phyloP scores from a whole-genome alignment of 164 flowering plant species.

The Vitis cinerea region DNA sequence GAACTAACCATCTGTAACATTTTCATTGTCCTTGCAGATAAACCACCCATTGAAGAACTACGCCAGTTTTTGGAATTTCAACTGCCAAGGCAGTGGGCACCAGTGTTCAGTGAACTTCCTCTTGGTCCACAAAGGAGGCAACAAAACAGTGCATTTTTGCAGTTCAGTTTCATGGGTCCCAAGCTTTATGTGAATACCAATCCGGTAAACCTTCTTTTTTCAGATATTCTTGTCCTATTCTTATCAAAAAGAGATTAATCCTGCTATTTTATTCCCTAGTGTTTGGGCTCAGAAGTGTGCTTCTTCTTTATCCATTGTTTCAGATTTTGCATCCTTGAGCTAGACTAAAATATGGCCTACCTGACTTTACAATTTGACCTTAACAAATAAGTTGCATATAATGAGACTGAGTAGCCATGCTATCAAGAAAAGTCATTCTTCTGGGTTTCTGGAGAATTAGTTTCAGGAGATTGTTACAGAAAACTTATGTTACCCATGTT shows the following conservation, averaged over 20 bases:
- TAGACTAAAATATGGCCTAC: neutral
- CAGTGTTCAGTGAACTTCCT: slow-evolving; percentile 88
- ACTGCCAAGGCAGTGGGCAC: slow-evolving; percentile 97
- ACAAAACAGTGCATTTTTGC: slow-evolving; percentile 53
- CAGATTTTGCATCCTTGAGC: neutral
- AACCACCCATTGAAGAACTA: slow-evolving; percentile 90
- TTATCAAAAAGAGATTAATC: no score
- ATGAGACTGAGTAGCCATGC: no score
- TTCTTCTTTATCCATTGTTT: neutral
- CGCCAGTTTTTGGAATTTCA: slow-evolving; percentile 95
- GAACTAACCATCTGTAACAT: neutral
- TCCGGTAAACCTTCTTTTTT: slow-evolving; percentile 44
- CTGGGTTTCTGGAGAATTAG: no score
- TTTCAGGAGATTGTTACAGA: no score
- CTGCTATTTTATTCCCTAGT: neutral
- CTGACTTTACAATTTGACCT: neutral
- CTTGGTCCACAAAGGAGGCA: slow-evolving; percentile 88
- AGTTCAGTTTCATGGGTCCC: slow-evolving; percentile 88
- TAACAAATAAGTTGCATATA: no score
- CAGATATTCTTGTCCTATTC: neutral
- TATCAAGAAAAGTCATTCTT: no score
- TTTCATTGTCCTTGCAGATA: slow-evolving; percentile 53
- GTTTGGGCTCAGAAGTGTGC: neutral
- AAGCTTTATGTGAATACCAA: slow-evolving; percentile 78
- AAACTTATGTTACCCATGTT: no score